A percentile compares a stretch with the other conserved stretches of the same genome.
phyloP scores from a whole-genome alignment of 805 yeast species.

The Henningerozyma blattae region DNA sequence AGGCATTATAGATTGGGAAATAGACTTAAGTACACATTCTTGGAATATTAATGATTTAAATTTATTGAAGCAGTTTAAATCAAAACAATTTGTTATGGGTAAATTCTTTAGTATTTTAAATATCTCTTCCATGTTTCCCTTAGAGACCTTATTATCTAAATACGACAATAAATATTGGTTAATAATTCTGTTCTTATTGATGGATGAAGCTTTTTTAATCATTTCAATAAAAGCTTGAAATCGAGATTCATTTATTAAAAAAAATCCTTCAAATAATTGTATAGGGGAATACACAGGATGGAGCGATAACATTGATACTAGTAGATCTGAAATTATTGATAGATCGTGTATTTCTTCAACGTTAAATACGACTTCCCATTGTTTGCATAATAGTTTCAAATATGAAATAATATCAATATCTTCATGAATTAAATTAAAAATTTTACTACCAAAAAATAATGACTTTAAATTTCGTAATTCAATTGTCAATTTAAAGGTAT shows the following conservation, averaged over 20 bases:
- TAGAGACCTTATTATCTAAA: constrained; percentile 7
- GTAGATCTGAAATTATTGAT: constrained; percentile 5
- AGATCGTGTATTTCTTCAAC: neutral
- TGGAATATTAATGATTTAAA: constrained; percentile 9
- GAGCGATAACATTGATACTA: constrained; percentile 9
- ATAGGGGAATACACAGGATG: constrained; percentile 10
- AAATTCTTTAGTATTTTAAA: constrained; percentile 6
- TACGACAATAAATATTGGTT: constrained; percentile 10
- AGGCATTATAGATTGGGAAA: neutral
- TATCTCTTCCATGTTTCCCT: constrained; percentile 4
- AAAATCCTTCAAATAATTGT: constrained; percentile 10
- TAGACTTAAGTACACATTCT: neutral
- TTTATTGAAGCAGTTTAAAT: constrained; percentile 4
- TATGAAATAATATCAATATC: constrained; percentile 12
- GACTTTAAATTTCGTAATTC: constrained; percentile 7
- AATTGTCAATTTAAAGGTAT: neutral
- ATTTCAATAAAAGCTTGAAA: constrained; percentile 7
- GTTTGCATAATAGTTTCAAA: constrained; percentile 9
- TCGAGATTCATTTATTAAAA: constrained; percentile 3
- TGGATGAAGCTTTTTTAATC: constrained; percentile 3
- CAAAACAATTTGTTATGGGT: constrained; percentile 5
- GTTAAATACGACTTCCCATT: constrained; percentile 11
- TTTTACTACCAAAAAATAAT: constrained; percentile 23
- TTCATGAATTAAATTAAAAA: constrained; percentile 15
- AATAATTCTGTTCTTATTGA: constrained; percentile 11